Conservation (phyloP, 345 rosid genomes). For the Citrus mangshanensis region DNA sequence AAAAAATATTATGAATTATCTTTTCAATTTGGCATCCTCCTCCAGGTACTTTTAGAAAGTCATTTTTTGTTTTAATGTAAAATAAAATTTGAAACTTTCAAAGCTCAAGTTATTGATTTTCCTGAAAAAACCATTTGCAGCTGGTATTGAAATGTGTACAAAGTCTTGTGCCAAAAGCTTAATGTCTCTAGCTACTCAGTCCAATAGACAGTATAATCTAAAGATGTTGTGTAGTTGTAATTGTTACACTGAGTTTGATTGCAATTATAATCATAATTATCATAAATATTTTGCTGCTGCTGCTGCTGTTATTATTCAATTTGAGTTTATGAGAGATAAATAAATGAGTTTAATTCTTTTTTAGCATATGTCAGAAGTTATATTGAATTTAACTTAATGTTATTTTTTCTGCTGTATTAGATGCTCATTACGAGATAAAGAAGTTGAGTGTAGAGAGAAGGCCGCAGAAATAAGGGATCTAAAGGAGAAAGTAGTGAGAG, state of each 20-base stretch:
- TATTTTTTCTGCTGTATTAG: slow-evolving; percentile 32
- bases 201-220: background rate
- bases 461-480: slow-evolving; percentile 61
- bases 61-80: too few relatives aligned
- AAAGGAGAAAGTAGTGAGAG: slow-evolving; percentile 70
- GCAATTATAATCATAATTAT: background rate
- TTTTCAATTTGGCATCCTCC: slow-evolving; percentile 81
- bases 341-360: background rate
- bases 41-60: slow-evolving; percentile 51
- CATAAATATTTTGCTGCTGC: background rate
- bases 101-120: background rate
- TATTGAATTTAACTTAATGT: background rate
- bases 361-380: background rate
- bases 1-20: slow-evolving; percentile 75
- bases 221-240: background rate
- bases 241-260: background rate
- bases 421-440: slow-evolving; percentile 79
- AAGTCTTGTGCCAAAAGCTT: background rate
- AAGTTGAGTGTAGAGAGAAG: slow-evolving; percentile 75
- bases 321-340: background rate
- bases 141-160: background rate
- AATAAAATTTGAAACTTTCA: background rate
- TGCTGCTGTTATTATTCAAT: background rate
- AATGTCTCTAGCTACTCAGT: background rate
- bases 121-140: background rate